phyloP scores from a whole-genome alignment of 2,329 filamentous ascomycete species.

The Penicillium aurantiogriseum region DNA sequence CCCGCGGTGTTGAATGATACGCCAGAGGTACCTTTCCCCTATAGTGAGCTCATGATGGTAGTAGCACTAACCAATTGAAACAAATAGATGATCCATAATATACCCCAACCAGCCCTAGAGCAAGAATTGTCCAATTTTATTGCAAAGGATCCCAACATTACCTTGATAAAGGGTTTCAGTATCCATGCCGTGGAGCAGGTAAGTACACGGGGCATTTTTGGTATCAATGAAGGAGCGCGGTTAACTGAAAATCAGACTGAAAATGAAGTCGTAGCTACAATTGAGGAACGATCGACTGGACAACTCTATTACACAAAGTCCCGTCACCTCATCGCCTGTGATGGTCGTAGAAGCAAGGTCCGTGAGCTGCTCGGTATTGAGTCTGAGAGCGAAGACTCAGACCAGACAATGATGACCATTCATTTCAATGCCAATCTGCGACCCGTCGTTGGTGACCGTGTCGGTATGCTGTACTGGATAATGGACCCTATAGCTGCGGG shows the following conservation, averaged over 20 bases:
- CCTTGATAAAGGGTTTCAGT: slow-evolving; percentile 6
- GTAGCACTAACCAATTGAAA: neutral
- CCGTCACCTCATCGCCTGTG: slow-evolving; percentile 38
- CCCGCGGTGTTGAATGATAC: slow-evolving; percentile 32
- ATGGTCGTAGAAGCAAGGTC: slow-evolving; percentile 35
- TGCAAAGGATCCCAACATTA: neutral
- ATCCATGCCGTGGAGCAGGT: slow-evolving; percentile 7
- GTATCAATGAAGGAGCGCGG: neutral
- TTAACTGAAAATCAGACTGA: neutral
- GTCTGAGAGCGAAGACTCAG: slow-evolving; percentile 45
- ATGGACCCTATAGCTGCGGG: slow-evolving; percentile 45
- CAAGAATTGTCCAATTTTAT: slow-evolving; percentile 3
- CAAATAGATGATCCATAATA: slow-evolving; percentile 13
- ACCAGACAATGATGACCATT: slow-evolving; percentile 50
- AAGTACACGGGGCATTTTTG: neutral
- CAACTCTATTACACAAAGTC: slow-evolving; percentile 29
- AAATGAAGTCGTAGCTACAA: neutral
- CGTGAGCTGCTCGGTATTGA: slow-evolving; percentile 35
- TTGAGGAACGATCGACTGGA: slow-evolving; percentile 4
- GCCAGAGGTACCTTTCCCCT: slow-evolving; percentile 28
- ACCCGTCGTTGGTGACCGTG: slow-evolving; percentile 38
- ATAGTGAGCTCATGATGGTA: accelerated
- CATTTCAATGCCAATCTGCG: slow-evolving; percentile 47
- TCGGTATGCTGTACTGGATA: slow-evolving; percentile 49
- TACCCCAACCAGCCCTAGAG: slow-evolving; percentile 15